phyloP scores from a whole-genome alignment of 2,329 filamentous ascomycete genomes.

The Alternaria brassicae region DNA sequence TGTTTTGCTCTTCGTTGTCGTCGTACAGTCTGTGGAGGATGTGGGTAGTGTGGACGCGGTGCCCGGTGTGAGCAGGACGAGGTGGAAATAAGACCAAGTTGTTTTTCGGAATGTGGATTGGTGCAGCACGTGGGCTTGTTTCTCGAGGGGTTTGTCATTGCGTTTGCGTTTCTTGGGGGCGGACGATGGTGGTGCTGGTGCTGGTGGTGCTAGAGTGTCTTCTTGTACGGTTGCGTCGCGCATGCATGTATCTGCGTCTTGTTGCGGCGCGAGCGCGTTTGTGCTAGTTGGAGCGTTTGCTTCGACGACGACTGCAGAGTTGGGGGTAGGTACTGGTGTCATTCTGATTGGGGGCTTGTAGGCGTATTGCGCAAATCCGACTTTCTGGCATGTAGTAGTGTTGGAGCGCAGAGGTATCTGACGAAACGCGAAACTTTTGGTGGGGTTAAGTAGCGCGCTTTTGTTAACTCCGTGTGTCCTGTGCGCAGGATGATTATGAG shows the following conservation, averaged over 20 bases:
- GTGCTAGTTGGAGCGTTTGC: background rate
- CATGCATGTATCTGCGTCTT: background rate
- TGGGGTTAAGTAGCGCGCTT: conserved; percentile 31
- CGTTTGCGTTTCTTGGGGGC: conserved; percentile 22
- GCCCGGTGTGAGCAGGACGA: conserved; percentile 42
- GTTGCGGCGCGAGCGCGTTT: background rate
- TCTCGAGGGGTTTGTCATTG: conserved; percentile 10
- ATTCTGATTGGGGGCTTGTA: background rate
- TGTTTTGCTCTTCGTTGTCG: background rate
- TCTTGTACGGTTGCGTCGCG: background rate
- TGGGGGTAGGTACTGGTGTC: background rate
- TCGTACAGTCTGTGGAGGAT: conserved; percentile 42
- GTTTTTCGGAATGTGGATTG: conserved; percentile 51
- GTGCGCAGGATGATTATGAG: background rate
- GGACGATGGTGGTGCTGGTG: background rate
- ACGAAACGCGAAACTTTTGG: conserved; percentile 31
- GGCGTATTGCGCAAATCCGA: background rate
- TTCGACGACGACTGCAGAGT: too few relatives aligned
- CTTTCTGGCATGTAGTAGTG: too few relatives aligned
- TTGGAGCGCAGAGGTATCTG: conserved; percentile 1
- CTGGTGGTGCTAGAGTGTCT: too few relatives aligned
- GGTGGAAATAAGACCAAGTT: conserved; percentile 53
- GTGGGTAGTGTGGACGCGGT: conserved; percentile 37
- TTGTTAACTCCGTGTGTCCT: conserved; percentile 18
- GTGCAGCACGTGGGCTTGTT: conserved; percentile 32